Evolutionary conservation across 768 basidiomycete species (phyloP), one percentile per base, ranked within the genome.

Genomic region (Naganishia vaughanmartiniae): DNA sequence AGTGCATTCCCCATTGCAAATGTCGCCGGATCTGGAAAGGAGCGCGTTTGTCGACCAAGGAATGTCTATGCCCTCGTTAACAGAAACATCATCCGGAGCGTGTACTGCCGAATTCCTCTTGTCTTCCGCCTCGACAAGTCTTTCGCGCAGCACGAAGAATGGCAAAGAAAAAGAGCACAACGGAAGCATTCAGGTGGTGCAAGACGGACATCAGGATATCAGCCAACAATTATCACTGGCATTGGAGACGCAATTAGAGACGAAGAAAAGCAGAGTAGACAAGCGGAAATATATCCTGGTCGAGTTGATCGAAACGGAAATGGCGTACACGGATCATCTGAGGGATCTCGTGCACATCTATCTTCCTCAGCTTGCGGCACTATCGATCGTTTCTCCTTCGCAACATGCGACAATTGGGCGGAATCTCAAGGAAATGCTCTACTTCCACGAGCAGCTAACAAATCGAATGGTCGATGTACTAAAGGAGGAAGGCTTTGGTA

Each of bases 281-380:
- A 80, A 78, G 60, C 68, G 80, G 17, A 89, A 86, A 73, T 89
- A 96, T 76, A 90, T 92, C 7, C 85, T 97, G 60, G 84, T 87
- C 73, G 95, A 97, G 81, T 83, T 98, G 48, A 84, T 97, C 30
- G 84, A 86, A 69, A 94, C 93, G 0, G 95, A 98, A 83, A 83
- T 87, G 24, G 87, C 87, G 9, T 98, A 97, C 79, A 84, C 93
- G 11, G 79, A 84, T 65, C 92, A 94, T 81, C 81, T 97, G 75
- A 86, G 87, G 71, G 86, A 86, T 11, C 84, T 98, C 54, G 89
- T 92, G 6, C 75, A 79, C 28, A 70, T 81, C 36, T 81, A 78
- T 69, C 73, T 81, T 2, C 79, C 80, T 30, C 80, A 81, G 57
- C 68, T 81, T 2, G 74, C 76, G n/a, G 80, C 80, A 34, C 65